Evolutionary conservation across 2,329 filamentous ascomycete species (phyloP).

Genomic region (Thielaviopsis ethacetica): DNA sequence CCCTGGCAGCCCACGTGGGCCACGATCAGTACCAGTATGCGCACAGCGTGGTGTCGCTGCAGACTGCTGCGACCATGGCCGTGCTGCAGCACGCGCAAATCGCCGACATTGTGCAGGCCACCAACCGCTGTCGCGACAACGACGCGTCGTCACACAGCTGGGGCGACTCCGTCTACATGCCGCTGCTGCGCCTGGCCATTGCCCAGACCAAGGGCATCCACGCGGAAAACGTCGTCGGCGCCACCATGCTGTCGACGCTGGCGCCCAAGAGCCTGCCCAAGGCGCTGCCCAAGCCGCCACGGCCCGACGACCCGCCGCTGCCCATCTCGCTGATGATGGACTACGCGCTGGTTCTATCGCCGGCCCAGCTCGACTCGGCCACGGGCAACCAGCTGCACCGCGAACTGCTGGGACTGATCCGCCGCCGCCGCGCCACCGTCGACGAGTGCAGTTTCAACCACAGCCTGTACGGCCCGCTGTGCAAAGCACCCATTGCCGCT

Average conservation of each 20-base stretch:
- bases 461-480: slow-evolving; percentile 7
- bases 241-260: slow-evolving; percentile 1
- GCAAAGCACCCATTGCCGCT: slow-evolving; percentile 6
- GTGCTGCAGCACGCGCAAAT: slow-evolving; percentile 8
- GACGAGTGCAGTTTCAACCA: slow-evolving; percentile 7
- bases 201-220: not conserved
- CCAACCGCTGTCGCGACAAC: slow-evolving; percentile 5
- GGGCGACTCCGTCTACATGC: slow-evolving; percentile 7
- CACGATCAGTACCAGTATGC: slow-evolving; percentile 5
- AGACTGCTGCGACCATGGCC: slow-evolving; percentile 8
- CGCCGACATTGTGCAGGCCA: slow-evolving; percentile 5
- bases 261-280: slow-evolving; percentile 2
- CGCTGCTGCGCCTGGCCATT: slow-evolving; percentile 6
- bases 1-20: slow-evolving; percentile 1
- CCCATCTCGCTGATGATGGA: slow-evolving; percentile 6
- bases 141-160: slow-evolving; percentile 3
- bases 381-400: slow-evolving; percentile 6
- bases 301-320: not conserved
- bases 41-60: slow-evolving; percentile 5
- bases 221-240: slow-evolving; percentile 3
- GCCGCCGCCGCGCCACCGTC: not conserved
- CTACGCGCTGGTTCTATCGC: slow-evolving; percentile 6
- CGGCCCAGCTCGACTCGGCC: not conserved
- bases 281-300: not conserved
- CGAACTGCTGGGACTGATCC: not conserved